Conservation (phyloP, 257 asterid genomes). For the Thymus quinquecostatus region DNA sequence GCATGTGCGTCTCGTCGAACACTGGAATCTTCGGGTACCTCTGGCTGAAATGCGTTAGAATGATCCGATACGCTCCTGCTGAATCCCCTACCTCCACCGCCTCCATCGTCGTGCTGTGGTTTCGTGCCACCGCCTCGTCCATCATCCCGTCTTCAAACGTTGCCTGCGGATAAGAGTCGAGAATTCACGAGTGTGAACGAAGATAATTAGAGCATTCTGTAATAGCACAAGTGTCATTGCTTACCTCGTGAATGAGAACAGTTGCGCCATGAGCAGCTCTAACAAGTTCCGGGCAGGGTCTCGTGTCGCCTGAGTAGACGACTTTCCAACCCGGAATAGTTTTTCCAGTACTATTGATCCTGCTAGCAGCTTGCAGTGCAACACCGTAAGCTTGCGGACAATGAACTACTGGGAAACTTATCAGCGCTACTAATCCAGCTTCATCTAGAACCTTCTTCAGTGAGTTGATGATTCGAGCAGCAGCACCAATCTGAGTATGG, state of each 20-base stretch:
- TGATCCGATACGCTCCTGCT: constrained; percentile 80
- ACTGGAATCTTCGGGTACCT: constrained; percentile 95
- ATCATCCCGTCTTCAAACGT: constrained; percentile 86
- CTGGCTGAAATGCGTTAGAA: constrained; percentile 96
- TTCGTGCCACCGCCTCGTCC: constrained; percentile 79
- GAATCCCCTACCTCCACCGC: constrained; percentile 79
- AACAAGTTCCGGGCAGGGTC: constrained; percentile 90
- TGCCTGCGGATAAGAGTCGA: constrained; percentile 53
- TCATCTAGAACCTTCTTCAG: constrained; percentile 55
- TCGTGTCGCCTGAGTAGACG: constrained; percentile 95
- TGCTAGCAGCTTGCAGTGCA: constrained; percentile 58
- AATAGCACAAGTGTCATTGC: neutral
- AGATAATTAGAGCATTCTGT: neutral
- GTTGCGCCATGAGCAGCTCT: constrained; percentile 80
- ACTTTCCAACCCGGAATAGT: constrained; percentile 89
- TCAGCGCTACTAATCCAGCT: constrained; percentile 70
- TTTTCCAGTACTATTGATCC: constrained; percentile 59
- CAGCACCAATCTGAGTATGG: constrained; percentile 43
- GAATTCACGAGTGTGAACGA: too few relatives aligned
- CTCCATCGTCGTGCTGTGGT: constrained; percentile 93
- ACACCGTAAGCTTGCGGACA: constrained; percentile 90
- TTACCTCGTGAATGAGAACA: constrained; percentile 85
- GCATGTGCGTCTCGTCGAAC: constrained; percentile 71
- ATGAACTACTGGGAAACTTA: constrained; percentile 86
- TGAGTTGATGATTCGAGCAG: constrained; percentile 46